phyloP scores from a whole-genome alignment of 2,329 filamentous ascomycete species.

The Diaporthe citriasiana region DNA sequence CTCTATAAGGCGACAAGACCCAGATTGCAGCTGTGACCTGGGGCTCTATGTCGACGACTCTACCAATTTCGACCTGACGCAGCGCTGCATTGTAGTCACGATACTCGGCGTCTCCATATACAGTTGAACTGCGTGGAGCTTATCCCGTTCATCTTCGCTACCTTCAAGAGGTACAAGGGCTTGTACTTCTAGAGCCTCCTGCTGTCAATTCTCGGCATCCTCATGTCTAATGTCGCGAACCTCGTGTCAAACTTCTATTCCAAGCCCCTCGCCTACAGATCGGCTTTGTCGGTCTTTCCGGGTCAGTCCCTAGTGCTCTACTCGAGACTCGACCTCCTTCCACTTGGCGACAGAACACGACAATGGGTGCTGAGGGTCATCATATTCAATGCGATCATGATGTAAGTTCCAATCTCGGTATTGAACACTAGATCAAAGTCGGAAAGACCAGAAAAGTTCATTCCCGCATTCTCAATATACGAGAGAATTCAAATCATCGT shows the following conservation, averaged over 20 bases:
- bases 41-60: background rate
- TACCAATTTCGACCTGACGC: background rate
- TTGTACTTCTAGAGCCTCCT: conserved; percentile 10
- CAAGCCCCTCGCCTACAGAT: background rate
- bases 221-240: conserved; percentile 13
- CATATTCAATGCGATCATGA: background rate
- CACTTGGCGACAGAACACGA: background rate
- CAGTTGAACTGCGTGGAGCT: conserved; percentile 14
- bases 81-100: conserved; percentile 1
- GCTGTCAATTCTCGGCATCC: background rate
- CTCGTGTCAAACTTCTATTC: conserved; percentile 5
- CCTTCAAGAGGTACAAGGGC: conserved; percentile 10
- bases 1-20: background rate
- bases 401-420: background rate
- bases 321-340: conserved; percentile 10
- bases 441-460: background rate
- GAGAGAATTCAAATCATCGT: conserved; percentile 15
- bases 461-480: background rate
- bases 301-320: background rate
- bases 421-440: conserved; percentile 1
- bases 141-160: background rate
- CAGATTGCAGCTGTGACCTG: background rate
- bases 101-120: background rate
- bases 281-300: background rate
- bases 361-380: background rate